Evolutionary conservation across 768 basidiomycete species (phyloP).

Genomic region (Phanerochaete carnosa): DNA sequence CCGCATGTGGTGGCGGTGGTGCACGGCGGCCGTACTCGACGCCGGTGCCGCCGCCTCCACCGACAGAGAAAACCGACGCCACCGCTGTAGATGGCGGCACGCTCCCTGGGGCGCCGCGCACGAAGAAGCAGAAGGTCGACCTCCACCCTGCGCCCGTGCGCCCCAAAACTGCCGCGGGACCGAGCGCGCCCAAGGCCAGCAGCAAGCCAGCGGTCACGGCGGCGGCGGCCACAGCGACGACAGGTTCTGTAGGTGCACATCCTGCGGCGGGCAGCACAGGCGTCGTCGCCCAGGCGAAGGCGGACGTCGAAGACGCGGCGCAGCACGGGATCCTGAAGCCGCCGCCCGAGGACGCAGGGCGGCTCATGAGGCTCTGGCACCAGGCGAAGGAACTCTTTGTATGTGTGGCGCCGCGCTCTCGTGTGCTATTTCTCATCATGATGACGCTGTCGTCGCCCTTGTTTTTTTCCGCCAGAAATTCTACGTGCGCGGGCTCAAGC

Average conservation of each 20-base stretch:
- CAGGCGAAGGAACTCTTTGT: slow-evolving; percentile 47
- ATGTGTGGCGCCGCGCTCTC: slow-evolving; percentile 17
- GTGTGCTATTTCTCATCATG: slow-evolving; percentile 32
- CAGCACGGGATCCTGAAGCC: slow-evolving; percentile 67
- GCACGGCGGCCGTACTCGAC: slow-evolving; percentile 21
- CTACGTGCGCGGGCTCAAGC: slow-evolving; percentile 73
- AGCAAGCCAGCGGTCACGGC: slow-evolving; percentile 18
- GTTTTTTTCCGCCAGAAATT: slow-evolving; percentile 61
- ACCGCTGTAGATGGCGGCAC: slow-evolving; percentile 15
- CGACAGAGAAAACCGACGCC: slow-evolving; percentile 18
- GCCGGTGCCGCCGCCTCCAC: slow-evolving; percentile 26
- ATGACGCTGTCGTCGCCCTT: too few relatives aligned
- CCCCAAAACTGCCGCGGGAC: slow-evolving; percentile 18
- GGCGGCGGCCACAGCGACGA: background rate
- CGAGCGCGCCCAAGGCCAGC: slow-evolving; percentile 4
- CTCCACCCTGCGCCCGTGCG: slow-evolving; percentile 65
- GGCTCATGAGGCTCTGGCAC: slow-evolving; percentile 47
- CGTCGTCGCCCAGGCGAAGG: slow-evolving; percentile 50
- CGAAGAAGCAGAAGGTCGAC: slow-evolving; percentile 47
- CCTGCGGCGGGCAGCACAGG: slow-evolving; percentile 13
- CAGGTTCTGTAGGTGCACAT: slow-evolving; percentile 4
- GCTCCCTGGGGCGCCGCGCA: slow-evolving; percentile 21
- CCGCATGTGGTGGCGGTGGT: too few relatives aligned
- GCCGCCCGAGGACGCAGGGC: slow-evolving; percentile 58
- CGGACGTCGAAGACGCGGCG: slow-evolving; percentile 63